Percentiles rank a stretch among this genome's conserved stretches.
These are phyloP conservation scores for Tuber microsphaerosporum DNA, from an alignment of 495 filamentous ascomycete genomes.

Conservation along the genomic window DNA sequence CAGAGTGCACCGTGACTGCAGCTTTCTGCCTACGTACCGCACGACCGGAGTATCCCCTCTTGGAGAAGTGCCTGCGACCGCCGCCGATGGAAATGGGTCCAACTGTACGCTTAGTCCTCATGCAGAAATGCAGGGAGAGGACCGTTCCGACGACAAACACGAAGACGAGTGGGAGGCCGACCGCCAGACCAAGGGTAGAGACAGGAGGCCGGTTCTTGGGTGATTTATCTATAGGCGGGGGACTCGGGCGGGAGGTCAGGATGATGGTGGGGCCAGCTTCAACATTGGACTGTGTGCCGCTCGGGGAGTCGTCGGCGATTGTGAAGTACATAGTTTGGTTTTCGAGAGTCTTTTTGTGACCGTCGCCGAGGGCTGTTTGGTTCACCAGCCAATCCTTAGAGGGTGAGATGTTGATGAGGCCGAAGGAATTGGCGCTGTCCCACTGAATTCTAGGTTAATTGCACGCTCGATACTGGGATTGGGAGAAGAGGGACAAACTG, in stretches of 20 bases:
- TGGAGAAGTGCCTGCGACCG: constrained; percentile 26
- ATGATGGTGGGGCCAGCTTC: constrained; percentile 26
- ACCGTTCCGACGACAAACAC: constrained; percentile 25
- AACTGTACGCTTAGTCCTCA: constrained; percentile 27
- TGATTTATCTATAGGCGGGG: constrained; percentile 12
- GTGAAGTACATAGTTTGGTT: constrained; percentile 30
- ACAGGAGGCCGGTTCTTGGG: constrained; percentile 23
- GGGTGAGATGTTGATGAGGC: constrained; percentile 22
- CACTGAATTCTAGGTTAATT: constrained; percentile 19
- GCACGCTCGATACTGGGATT: neutral
- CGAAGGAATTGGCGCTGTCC: constrained; percentile 22
- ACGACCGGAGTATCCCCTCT: constrained; percentile 27
- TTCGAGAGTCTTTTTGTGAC: constrained; percentile 8
- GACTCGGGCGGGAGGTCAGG: constrained; percentile 12
- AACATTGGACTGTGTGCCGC: neutral
- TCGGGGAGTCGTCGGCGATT: constrained; percentile 16
- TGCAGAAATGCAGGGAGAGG: constrained; percentile 31
- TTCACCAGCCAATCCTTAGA: constrained; percentile 30
- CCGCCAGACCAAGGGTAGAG: constrained; percentile 22
- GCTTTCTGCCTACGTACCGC: constrained; percentile 29
- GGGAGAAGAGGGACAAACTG: constrained; percentile 10
- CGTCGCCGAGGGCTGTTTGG: constrained; percentile 23
- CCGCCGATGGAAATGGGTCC: constrained; percentile 37
- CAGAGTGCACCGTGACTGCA: constrained; percentile 11
- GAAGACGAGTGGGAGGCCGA: constrained; percentile 31